Base-by-base conservation (phyloP, 805 yeast genomes). In the Brettanomyces custersianus region DNA sequence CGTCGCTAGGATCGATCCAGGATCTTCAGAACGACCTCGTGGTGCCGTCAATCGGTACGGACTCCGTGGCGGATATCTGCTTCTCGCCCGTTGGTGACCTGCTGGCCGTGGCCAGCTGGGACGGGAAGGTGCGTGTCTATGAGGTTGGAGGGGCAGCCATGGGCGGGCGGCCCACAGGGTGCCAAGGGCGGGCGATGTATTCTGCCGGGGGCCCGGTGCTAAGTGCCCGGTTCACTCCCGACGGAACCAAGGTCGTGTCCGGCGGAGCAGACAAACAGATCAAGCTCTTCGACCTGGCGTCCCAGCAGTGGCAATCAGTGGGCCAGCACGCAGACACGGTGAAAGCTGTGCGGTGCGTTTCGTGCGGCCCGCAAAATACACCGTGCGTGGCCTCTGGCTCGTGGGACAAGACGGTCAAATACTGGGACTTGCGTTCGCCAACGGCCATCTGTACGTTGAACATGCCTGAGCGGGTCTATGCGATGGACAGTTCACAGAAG, bases 261-360 rank as follows among this genome's bases (percentile, higher is more conserved):
- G 95, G 94, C 40, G 96, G 96, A 33, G 80, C 84, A 39, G 98
- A 92, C 60, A 87, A 87, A 52, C 83, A 78, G 34, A 94, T 87
- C 11, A 76, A 81, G 44, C 53, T 88, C 33, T 88, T 75, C 56
- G 98, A 92, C 58, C 63, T 90, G 34, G 80, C 77, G 30, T 65
- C 83, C 13, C 92, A 88, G 36, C 96, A 87, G 57, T 59, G 77
- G 5, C 83, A 78, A 49, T 94, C 85, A 46, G 70, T 92, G 32
- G 97, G 96, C 9, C 70, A 69, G 4, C 97, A 92, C 60, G 85
- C 80, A 53, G 85, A 79, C 4, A 70, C 95, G 0, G 94, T 92
- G 4, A 73, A 70, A 38, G 56, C 72, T 11, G 82, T 90, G 17
- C 66, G 94, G 37, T 77, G 72, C 42, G 95, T 85, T 9, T 80